Percentiles rank a stretch among this genome's conserved stretches.
phyloP scores from a whole-genome alignment of 805 yeast genomes.

The Ogataea paradorogensis region DNA sequence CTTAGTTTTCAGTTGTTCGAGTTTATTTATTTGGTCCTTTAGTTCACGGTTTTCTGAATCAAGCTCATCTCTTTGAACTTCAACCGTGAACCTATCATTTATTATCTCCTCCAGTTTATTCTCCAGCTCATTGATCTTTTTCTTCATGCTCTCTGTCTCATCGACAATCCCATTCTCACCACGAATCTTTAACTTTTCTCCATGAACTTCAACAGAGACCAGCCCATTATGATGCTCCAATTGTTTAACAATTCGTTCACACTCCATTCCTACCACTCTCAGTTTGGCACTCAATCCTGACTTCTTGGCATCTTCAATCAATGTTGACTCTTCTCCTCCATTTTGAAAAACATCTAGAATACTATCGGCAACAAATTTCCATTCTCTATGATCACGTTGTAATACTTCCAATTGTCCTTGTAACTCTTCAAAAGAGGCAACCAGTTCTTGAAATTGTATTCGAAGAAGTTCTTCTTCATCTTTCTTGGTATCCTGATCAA shows the following conservation, averaged over 20 bases:
- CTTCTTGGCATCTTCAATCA: conserved; percentile 1
- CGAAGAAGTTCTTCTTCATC: conserved; percentile 8
- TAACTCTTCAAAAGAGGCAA: conserved; percentile 15
- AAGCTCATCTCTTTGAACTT: background rate
- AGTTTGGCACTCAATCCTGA: conserved; percentile 5
- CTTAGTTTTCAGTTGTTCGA: background rate
- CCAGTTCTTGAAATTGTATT: conserved; percentile 20
- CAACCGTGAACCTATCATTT: background rate
- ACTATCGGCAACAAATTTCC: conserved; percentile 13
- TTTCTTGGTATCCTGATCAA: conserved; percentile 4
- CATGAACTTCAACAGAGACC: conserved; percentile 13
- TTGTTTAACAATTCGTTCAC: background rate
- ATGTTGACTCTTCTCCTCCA: background rate
- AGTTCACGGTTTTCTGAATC: background rate
- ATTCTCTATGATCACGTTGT: conserved; percentile 17
- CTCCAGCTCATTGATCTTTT: background rate
- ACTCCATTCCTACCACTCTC: conserved; percentile 3
- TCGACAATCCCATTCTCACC: background rate
- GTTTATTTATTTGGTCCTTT: background rate
- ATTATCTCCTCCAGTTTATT: background rate
- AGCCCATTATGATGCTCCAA: conserved; percentile 12
- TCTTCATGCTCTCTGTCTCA: background rate
- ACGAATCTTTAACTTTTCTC: conserved; percentile 9
- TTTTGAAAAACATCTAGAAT: conserved; percentile 11
- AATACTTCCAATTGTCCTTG: conserved; percentile 18